Evolutionary conservation across 176 grass and related monocot species (phyloP).

Genomic region (barley (Hordeum vulgare)): MorexV3_pseudomolecules_assembly NC_058523.1:131763687-131764186

Average conservation of each 20-base stretch:
- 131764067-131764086: background rate
- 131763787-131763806: no score
- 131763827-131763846: constrained; percentile 22
- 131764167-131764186: constrained; percentile 4
- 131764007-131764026: background rate
- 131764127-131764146: background rate
- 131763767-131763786: no score
- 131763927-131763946: background rate
- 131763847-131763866: background rate
- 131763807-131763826: no score
- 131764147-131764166: background rate
- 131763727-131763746: no score
- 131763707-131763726: no score
- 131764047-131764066: background rate
- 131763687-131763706: no score
- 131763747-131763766: no score
- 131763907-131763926: background rate
- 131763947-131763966: constrained; percentile 12
- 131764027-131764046: background rate
- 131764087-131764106: background rate
- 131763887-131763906: background rate
- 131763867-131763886: background rate
- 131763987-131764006: background rate
- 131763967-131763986: background rate
- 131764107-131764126: background rate